These are phyloP conservation scores for Pestalotiopsis sp. DNA, from an alignment of 2,329 filamentous ascomycete species.

Conservation along the genomic window DNA sequence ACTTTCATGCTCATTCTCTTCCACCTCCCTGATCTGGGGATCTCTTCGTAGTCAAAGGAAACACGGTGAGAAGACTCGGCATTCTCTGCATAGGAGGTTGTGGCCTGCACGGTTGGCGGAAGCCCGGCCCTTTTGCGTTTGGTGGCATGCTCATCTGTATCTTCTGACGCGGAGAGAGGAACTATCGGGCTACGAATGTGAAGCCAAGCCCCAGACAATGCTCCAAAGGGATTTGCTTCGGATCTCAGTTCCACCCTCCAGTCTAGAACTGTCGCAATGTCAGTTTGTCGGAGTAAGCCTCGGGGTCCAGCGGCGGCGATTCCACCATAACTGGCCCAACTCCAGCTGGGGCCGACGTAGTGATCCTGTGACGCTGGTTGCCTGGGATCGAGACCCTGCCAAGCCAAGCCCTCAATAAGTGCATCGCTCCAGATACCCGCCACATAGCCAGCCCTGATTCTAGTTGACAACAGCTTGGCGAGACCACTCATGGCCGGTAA, in stretches of 20 bases:
- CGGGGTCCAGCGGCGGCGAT: not conserved
- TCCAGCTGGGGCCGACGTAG: conserved; percentile 24
- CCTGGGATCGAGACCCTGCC: conserved; percentile 14
- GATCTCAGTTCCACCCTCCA: conserved; percentile 18
- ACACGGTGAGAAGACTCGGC: not conserved
- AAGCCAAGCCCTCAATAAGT: conserved; percentile 17
- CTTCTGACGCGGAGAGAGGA: not conserved
- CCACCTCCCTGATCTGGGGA: not conserved
- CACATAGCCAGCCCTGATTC: conserved; percentile 17
- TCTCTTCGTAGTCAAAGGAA: not conserved
- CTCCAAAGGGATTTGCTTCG: conserved; percentile 19
- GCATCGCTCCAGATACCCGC: conserved; percentile 21
- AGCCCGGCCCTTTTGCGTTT: not conserved
- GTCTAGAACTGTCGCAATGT: conserved; percentile 13
- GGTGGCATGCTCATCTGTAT: not conserved
- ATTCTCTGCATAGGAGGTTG: not conserved
- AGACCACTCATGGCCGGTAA: conserved; percentile 22
- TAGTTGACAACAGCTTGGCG: conserved; percentile 16
- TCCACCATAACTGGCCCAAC: conserved; percentile 22
- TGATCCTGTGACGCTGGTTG: conserved; percentile 4
- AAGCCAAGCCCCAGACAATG: conserved; percentile 20
- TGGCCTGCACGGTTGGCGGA: not conserved
- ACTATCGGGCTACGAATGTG: conserved; percentile 17
- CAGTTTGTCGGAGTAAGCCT: not conserved
- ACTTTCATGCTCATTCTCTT: not conserved